Evolutionary conservation across 805 yeast species (phyloP).

Genomic region (Myxozyma sirexii): DNA sequence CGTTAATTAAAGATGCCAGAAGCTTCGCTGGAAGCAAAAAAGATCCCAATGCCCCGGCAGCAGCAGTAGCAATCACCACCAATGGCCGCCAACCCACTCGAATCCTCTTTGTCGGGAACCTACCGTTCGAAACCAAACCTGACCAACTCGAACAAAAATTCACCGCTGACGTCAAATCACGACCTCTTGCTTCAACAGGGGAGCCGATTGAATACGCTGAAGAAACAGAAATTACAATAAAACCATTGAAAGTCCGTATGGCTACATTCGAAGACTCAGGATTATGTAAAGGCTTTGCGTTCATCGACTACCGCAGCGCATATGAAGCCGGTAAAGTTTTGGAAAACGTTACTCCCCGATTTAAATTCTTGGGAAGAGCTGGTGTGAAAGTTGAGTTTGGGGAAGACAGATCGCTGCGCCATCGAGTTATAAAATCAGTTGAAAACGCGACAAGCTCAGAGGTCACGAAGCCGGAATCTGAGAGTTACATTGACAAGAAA

Average conservation of each 20-base stretch:
- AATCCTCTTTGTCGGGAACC: conserved; percentile 87
- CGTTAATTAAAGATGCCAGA: conserved; percentile 77
- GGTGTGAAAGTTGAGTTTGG: conserved; percentile 82
- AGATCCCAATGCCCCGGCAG: conserved; percentile 56
- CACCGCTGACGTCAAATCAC: conserved; percentile 87
- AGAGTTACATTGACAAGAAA: neutral
- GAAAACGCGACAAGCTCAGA: neutral
- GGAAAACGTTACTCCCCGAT: conserved; percentile 67
- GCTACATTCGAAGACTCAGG: conserved; percentile 97
- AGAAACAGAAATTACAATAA: conserved; percentile 79
- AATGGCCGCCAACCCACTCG: conserved; percentile 75
- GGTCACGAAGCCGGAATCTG: neutral
- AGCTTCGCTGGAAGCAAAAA: conserved; percentile 61
- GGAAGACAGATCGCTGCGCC: conserved; percentile 73
- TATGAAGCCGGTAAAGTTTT: conserved; percentile 83
- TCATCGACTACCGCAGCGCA: conserved; percentile 80
- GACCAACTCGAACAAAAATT: conserved; percentile 78
- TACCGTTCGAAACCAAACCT: conserved; percentile 88
- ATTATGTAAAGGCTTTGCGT: conserved; percentile 95
- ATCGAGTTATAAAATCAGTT: neutral
- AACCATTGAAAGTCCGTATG: conserved; percentile 79
- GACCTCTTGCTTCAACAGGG: conserved; percentile 27
- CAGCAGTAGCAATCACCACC: conserved; percentile 47
- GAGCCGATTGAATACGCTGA: conserved; percentile 55
- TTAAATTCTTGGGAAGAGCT: conserved; percentile 64